Conservation (phyloP, 2,329 filamentous ascomycete genomes). For the Talaromyces albobiverticillius region DNA sequence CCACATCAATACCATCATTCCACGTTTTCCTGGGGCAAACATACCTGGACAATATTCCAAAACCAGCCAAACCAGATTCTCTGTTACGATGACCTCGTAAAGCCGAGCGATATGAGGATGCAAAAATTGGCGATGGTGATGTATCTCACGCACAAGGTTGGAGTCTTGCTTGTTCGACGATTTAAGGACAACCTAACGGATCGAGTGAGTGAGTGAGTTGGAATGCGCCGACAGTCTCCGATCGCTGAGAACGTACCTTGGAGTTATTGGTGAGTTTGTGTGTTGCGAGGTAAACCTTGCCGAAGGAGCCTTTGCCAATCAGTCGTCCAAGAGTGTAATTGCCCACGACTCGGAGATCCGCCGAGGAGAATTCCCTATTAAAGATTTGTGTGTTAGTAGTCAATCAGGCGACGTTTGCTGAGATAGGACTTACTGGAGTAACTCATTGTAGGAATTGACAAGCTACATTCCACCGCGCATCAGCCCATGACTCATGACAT, state of each 20-base stretch:
- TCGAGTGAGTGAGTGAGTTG: conserved; percentile 15
- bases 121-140: conserved; percentile 96
- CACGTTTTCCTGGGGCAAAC: neutral
- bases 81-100: conserved; percentile 97
- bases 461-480: conserved; percentile 58
- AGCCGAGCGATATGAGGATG: conserved; percentile 95
- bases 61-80: conserved; percentile 91
- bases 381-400: conserved; percentile 15
- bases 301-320: conserved; percentile 97
- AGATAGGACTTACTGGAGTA: conserved; percentile 71
- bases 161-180: conserved; percentile 94
- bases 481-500: conserved; percentile 19
- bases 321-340: conserved; percentile 90
- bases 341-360: conserved; percentile 86
- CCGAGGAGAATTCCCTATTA: conserved; percentile 83
- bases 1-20: conserved; percentile 15
- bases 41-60: conserved; percentile 92
- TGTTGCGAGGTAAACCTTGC: conserved; percentile 92
- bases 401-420: neutral
- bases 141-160: conserved; percentile 94
- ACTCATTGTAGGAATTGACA: conserved; percentile 92
- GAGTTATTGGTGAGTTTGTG: conserved; percentile 99
- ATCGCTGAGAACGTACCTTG: conserved; percentile 59
- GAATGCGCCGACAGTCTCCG: neutral
- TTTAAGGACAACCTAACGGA: conserved; percentile 84